Conservation (phyloP, 768 basidiomycete genomes). For the Kwoniella dendrophila region DNA sequence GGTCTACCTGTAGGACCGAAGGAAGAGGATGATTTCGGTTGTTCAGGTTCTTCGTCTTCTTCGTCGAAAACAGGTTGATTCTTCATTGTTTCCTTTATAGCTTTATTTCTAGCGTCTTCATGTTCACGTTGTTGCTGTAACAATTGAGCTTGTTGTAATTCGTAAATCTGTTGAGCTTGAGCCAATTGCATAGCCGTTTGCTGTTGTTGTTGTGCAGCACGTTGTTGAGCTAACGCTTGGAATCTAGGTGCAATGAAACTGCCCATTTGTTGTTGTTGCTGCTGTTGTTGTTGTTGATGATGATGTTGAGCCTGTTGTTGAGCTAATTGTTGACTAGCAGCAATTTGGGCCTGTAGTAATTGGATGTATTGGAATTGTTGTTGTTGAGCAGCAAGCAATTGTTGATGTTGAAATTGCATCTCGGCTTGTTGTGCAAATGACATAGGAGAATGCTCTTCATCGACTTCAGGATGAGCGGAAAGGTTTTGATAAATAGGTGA, state of each 20-base stretch:
- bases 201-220: slow-evolving; percentile 39
- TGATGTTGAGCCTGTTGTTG: slow-evolving; percentile 59
- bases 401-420: slow-evolving; percentile 40
- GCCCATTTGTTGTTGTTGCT: slow-evolving; percentile 65
- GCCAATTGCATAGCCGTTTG: slow-evolving; percentile 60
- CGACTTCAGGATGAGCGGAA: slow-evolving; percentile 25
- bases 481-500: slow-evolving; percentile 17
- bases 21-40: slow-evolving; percentile 29
- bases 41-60: slow-evolving; percentile 41
- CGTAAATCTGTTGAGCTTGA: slow-evolving; percentile 53
- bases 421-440: slow-evolving; percentile 29
- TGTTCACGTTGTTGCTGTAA: slow-evolving; percentile 26
- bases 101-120: slow-evolving; percentile 23
- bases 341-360: slow-evolving; percentile 68
- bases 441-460: slow-evolving; percentile 27
- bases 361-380: slow-evolving; percentile 50
- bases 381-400: slow-evolving; percentile 45
- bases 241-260: slow-evolving; percentile 88
- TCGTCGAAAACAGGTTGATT: slow-evolving; percentile 52
- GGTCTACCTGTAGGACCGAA: slow-evolving; percentile 69
- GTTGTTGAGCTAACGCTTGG: slow-evolving; percentile 68
- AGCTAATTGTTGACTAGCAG: slow-evolving; percentile 56
- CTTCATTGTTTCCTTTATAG: slow-evolving; percentile 22
- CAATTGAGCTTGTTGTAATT: slow-evolving; percentile 41
- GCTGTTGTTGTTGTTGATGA: slow-evolving; percentile 64